Evolutionary conservation across 306 rosid species (phyloP).

Genomic region (Begonia fuchsioides): DNA sequence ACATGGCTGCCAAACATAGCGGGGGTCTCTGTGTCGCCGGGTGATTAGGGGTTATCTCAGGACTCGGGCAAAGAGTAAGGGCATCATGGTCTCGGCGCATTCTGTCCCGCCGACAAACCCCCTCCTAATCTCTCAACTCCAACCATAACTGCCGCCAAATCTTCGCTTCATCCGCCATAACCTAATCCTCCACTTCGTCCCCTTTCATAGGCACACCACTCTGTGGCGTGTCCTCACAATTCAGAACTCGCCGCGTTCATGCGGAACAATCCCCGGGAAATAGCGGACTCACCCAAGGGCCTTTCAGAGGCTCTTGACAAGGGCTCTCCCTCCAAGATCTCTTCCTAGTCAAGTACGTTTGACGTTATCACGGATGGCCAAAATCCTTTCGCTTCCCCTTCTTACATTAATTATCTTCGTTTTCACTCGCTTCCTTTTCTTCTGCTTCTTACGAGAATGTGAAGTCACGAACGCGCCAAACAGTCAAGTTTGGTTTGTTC

Average conservation of each 20-base stretch:
- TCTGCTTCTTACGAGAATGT: neutral
- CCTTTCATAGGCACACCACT: slow-evolving; percentile 38
- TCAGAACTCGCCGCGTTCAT: slow-evolving; percentile 42
- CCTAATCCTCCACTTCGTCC: neutral
- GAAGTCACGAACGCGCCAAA: neutral
- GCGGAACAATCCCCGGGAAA: slow-evolving; percentile 53
- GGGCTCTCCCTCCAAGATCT: slow-evolving; percentile 55
- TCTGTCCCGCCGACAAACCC: too few relatives aligned
- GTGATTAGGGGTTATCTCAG: too few relatives aligned
- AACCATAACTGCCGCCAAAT: too few relatives aligned
- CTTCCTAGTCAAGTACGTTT: slow-evolving; percentile 54
- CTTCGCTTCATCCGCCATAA: too few relatives aligned
- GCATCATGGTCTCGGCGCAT: too few relatives aligned
- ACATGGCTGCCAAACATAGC: too few relatives aligned
- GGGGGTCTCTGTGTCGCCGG: too few relatives aligned
- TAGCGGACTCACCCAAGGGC: slow-evolving; percentile 58
- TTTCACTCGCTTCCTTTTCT: neutral
- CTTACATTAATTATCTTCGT: neutral
- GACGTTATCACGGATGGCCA: neutral
- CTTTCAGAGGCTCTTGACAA: slow-evolving; percentile 47
- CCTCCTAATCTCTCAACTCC: too few relatives aligned
- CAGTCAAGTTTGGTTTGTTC: neutral
- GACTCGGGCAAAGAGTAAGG: too few relatives aligned
- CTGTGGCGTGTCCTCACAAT: slow-evolving; percentile 47
- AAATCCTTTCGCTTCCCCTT: too few relatives aligned